Evolutionary conservation across 2,329 filamentous ascomycete species (phyloP).

Genomic region (Neonectria faginata): DNA sequence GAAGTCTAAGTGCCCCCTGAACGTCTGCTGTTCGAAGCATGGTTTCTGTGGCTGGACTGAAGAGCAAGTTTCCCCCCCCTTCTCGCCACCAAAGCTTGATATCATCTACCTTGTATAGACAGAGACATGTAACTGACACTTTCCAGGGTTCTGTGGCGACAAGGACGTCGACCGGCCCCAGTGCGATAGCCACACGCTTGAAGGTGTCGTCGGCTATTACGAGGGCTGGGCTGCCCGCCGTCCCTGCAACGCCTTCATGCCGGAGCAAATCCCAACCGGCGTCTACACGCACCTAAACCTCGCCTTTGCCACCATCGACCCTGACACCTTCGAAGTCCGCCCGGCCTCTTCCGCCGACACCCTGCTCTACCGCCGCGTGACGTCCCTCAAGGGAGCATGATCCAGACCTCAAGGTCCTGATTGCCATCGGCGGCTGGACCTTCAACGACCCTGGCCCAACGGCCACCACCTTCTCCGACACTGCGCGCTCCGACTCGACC

Average conservation of each 20-base stretch:
- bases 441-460: conserved; percentile 53
- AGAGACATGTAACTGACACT: too few species aligned
- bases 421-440: conserved; percentile 57
- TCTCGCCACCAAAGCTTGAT: too few species aligned
- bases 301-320: conserved; percentile 5
- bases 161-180: conserved; percentile 20
- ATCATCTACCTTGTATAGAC: too few species aligned
- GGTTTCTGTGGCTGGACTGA: conserved; percentile 50
- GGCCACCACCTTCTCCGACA: conserved; percentile 41
- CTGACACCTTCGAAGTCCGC: not conserved
- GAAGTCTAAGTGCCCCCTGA: conserved; percentile 46
- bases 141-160: not conserved
- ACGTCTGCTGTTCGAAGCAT: conserved; percentile 52
- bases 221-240: not conserved
- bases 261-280: not conserved
- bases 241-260: not conserved
- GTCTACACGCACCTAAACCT: conserved; percentile 5
- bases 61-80: not conserved
- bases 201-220: not conserved
- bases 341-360: too few species aligned
- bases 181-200: too few species aligned
- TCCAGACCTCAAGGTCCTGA: conserved; percentile 49
- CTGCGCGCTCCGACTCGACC: not conserved
- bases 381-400: conserved; percentile 42
- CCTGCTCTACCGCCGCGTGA: too few species aligned